A percentile compares a stretch with the other conserved stretches of the same genome.
These are phyloP conservation scores for Globisporangium parvum DNA, from an alignment of 352 stramenopile species.

Conservation along the genomic window DNA sequence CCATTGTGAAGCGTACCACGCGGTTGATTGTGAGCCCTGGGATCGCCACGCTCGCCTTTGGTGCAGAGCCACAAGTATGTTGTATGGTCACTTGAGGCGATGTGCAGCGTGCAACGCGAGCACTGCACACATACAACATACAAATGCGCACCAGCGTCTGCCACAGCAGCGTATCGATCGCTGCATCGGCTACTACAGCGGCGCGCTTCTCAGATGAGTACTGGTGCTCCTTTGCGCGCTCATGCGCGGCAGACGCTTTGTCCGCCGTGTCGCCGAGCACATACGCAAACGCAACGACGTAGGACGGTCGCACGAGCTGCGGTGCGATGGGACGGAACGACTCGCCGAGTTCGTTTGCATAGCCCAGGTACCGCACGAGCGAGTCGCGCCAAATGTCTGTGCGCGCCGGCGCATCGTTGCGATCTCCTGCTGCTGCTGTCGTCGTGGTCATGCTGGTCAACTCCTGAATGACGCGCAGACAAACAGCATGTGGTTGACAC, in stretches of 20 bases:
- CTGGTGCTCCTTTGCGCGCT: slow-evolving; percentile 19
- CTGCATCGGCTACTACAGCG: slow-evolving; percentile 27
- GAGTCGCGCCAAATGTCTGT: slow-evolving; percentile 81
- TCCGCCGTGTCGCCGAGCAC: slow-evolving; percentile 81
- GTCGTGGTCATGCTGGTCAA: not conserved
- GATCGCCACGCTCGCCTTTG: slow-evolving; percentile 67
- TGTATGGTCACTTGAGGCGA: not conserved
- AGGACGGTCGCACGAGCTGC: slow-evolving; percentile 63
- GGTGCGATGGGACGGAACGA: slow-evolving; percentile 79
- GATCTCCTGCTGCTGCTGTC: not conserved
- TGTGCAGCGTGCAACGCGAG: not conserved
- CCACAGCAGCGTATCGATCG: slow-evolving; percentile 80
- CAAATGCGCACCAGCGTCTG: slow-evolving; percentile 40
- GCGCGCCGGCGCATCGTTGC: not conserved
- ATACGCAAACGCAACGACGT: slow-evolving; percentile 79
- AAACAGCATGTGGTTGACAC: not conserved
- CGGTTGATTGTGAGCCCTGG: slow-evolving; percentile 86
- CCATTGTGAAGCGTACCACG: slow-evolving; percentile 23
- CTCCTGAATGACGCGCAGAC: not conserved
- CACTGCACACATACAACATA: not conserved
- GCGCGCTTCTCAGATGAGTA: slow-evolving; percentile 25
- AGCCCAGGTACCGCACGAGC: slow-evolving; percentile 83
- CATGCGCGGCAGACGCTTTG: slow-evolving; percentile 47
- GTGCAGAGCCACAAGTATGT: not conserved
- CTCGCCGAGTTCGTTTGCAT: slow-evolving; percentile 87